Percentiles rank a stretch among this genome's conserved stretches.
These are phyloP conservation scores for Chondrus crispus DNA, from an alignment of 23 red algal genomes.

Conservation along the genomic window DNA sequence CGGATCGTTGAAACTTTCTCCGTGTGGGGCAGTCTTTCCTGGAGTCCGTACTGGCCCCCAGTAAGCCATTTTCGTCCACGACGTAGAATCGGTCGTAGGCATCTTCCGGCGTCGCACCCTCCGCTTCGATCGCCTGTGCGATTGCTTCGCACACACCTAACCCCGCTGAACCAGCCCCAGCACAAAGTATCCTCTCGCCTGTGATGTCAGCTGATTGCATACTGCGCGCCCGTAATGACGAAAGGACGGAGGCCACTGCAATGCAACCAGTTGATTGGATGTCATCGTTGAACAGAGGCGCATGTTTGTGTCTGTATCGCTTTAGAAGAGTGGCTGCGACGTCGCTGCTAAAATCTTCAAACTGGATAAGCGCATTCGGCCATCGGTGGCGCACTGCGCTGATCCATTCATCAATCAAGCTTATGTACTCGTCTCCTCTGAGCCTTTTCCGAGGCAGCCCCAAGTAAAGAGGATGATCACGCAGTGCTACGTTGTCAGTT, in stretches of 20 bases:
- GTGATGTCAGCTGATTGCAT: slow-evolving; percentile 1
- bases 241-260: slow-evolving; percentile 80
- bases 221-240: slow-evolving; percentile 63
- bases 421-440: slow-evolving; percentile 74
- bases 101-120: slow-evolving; percentile 14
- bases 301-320: slow-evolving; percentile 50
- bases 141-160: slow-evolving; percentile 87
- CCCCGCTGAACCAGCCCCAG: slow-evolving; percentile 93
- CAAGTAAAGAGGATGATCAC: slow-evolving; percentile 85
- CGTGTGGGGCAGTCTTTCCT: background rate
- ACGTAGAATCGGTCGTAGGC: slow-evolving; percentile 56
- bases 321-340: slow-evolving; percentile 72
- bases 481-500: slow-evolving; percentile 84
- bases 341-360: slow-evolving; percentile 94
- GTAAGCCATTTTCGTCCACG: slow-evolving; percentile 58
- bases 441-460: slow-evolving; percentile 71
- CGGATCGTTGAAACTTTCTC: slow-evolving; percentile 14
- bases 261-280: slow-evolving; percentile 96
- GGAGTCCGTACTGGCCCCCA: background rate
- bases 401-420: slow-evolving; percentile 93
- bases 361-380: slow-evolving; percentile 91
- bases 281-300: slow-evolving; percentile 94
- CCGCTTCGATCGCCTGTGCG: slow-evolving; percentile 41
- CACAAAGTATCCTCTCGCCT: slow-evolving; percentile 79
- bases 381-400: slow-evolving; percentile 76